phyloP scores from a whole-genome alignment of 352 stramenopile genomes.

The Pilasporangium apinafurcum region DNA sequence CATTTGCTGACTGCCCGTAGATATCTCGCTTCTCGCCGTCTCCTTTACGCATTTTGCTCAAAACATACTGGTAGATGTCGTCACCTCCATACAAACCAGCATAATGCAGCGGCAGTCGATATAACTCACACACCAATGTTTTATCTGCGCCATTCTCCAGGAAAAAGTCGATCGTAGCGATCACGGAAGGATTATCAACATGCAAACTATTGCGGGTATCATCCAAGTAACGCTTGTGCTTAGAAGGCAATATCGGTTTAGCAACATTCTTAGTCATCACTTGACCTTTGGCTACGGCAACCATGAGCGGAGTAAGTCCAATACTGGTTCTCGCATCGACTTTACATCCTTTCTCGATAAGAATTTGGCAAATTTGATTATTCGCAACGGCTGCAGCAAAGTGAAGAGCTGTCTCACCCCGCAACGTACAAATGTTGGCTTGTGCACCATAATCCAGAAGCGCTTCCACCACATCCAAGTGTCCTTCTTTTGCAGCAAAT shows the following conservation, averaged over 20 bases:
- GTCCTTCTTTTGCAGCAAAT: constrained; percentile 61
- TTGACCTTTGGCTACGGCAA: constrained; percentile 49
- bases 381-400: constrained; percentile 67
- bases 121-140: constrained; percentile 56
- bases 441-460: constrained; percentile 79
- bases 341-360: constrained; percentile 65
- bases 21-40: constrained; percentile 52
- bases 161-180: constrained; percentile 69
- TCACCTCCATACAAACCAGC: constrained; percentile 57
- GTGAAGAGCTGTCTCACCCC: constrained; percentile 72
- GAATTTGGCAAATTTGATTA: constrained; percentile 50
- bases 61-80: constrained; percentile 48
- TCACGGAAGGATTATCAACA: constrained; percentile 44
- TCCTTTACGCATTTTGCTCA: constrained; percentile 44
- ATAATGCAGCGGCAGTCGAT: constrained; percentile 71
- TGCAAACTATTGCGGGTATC: constrained; percentile 37
- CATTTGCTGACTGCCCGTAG: constrained; percentile 47
- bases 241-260: constrained; percentile 15
- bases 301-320: constrained; percentile 73
- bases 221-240: constrained; percentile 16
- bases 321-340: constrained; percentile 65
- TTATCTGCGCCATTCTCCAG: constrained; percentile 56
- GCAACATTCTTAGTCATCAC: constrained; percentile 19
- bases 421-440: constrained; percentile 49
- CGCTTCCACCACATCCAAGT: constrained; percentile 65